Evolutionary conservation across 75 land plant genomes (phyloP), one percentile per base, ranked within the genome.

Genomic region (Gnetum montanum): DNA sequence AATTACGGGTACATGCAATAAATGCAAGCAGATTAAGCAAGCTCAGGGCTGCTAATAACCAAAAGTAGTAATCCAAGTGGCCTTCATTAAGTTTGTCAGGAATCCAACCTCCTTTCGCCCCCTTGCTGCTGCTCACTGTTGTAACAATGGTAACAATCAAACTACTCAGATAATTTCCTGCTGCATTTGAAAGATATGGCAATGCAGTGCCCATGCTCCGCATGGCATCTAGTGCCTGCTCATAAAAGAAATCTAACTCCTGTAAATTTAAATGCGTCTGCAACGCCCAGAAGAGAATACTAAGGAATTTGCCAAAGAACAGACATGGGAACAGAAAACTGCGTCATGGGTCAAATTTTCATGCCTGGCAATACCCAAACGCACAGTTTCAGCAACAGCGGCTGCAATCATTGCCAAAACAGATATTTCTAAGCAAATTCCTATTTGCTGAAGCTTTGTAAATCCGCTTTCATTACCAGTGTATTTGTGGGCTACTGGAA

Each of bases 231-330:
- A 93, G 94, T 20, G 94, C 71, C 36, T 92, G 94, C 20, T 84
- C 92, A 58, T 92, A 92, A 83, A 81, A 92, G 55, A 86, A 92
- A 50, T 92, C 92, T 45, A 92, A 49, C 55, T 10, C 94, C 98
- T 20, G 82, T 71, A 49, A 76, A 81, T 1, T 84, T 80, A 58
- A 93, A 93, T 6, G 88, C 82, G 59, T 93, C 98, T 4, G 89
- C 81, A 20, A 75, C 63, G 1, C 98, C 98, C 1, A 84, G 49
- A 0, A 87, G 46, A 53, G 75, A 84, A 61, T 88, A 84, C 62
- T 88, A 94, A 5, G 86, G 83, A 7, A 81, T 73, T 38, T 84
- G 89, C 94, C 98, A 87, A 63, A 88, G 79, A 15, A 80, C 72
- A 34, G 79, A 68, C 68, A 87, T 60, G 0, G 94, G 94, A 16